A percentile compares a stretch with the other conserved stretches of the same genome.
Evolutionary conservation across 2,329 filamentous ascomycete genomes (phyloP).

Genomic region (Thermothelomyces thermophilus): DNA sequence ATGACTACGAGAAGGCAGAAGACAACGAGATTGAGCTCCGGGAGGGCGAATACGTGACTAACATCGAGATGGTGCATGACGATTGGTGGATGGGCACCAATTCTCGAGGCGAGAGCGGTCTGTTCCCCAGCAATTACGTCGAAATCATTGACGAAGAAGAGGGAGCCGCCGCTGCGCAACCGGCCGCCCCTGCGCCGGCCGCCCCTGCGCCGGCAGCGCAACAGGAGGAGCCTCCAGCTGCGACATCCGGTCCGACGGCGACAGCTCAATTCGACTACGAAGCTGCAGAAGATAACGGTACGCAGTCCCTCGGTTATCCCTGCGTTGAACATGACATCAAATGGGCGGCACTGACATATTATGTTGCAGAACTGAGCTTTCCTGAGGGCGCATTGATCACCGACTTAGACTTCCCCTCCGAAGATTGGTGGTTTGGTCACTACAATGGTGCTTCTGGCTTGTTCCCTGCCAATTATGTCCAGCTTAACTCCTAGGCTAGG

Average conservation of each 20-base stretch:
- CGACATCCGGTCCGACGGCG: slow-evolving; percentile 56
- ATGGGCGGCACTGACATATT: slow-evolving; percentile 36
- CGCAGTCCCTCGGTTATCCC: slow-evolving; percentile 21
- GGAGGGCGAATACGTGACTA: slow-evolving; percentile 80
- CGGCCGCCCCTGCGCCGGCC: slow-evolving; percentile 27
- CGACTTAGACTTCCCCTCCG: slow-evolving; percentile 88
- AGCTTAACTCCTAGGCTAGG: slow-evolving; percentile 39
- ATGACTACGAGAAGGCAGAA: slow-evolving; percentile 96
- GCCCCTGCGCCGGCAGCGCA: slow-evolving; percentile 32
- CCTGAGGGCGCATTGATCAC: slow-evolving; percentile 80
- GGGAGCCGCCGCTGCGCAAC: slow-evolving; percentile 18
- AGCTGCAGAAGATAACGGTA: slow-evolving; percentile 87
- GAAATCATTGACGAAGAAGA: slow-evolving; percentile 66
- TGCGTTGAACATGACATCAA: not conserved
- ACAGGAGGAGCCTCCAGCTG: slow-evolving; percentile 33
- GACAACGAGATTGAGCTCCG: slow-evolving; percentile 90
- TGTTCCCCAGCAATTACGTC: slow-evolving; percentile 98
- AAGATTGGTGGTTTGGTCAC: slow-evolving; percentile 97
- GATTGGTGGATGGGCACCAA: slow-evolving; percentile 99
- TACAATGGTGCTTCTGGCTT: slow-evolving; percentile 74
- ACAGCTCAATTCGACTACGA: slow-evolving; percentile 93
- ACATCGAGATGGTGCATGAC: slow-evolving; percentile 95
- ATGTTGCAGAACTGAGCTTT: slow-evolving; percentile 61
- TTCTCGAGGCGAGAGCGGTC: slow-evolving; percentile 69
- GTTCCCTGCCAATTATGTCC: slow-evolving; percentile 71